Evolutionary conservation across 139 green algal genomes (phyloP).

Genomic region (Zygnema cylindricum): DNA sequence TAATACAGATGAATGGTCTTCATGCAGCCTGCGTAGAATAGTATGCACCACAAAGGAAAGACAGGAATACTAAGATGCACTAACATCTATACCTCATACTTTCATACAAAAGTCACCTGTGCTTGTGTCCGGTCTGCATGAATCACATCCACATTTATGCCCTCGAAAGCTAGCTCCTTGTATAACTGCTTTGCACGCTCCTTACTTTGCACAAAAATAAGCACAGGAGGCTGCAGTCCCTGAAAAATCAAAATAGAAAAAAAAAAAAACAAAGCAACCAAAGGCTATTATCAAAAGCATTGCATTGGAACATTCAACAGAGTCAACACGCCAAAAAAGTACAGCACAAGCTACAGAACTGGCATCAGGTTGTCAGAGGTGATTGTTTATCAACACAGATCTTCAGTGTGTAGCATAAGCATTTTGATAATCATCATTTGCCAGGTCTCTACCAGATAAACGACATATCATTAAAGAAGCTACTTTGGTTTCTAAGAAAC

Average conservation of each 20-base stretch:
- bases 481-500: background rate
- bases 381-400: constrained; percentile 38
- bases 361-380: constrained; percentile 55
- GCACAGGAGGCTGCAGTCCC: constrained; percentile 81
- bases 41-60: too few relatives aligned
- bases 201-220: constrained; percentile 92
- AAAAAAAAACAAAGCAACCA: background rate
- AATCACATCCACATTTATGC: constrained; percentile 84
- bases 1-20: background rate
- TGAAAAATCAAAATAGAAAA: constrained; percentile 42
- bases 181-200: constrained; percentile 77
- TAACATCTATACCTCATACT: too few relatives aligned
- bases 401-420: constrained; percentile 38
- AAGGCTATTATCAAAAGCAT: background rate
- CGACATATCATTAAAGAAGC: background rate
- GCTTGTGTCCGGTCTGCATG: constrained; percentile 68
- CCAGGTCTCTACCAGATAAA: background rate
- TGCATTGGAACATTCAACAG: background rate
- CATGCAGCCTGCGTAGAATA: background rate
- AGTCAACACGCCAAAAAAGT: background rate
- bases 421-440: constrained; percentile 35
- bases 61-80: too few relatives aligned
- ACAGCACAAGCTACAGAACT: background rate
- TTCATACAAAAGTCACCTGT: too few relatives aligned
- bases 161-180: constrained; percentile 87